Base-by-base conservation (phyloP, 108 stramenopile species). In the Schizochytrium sp. region DNA sequence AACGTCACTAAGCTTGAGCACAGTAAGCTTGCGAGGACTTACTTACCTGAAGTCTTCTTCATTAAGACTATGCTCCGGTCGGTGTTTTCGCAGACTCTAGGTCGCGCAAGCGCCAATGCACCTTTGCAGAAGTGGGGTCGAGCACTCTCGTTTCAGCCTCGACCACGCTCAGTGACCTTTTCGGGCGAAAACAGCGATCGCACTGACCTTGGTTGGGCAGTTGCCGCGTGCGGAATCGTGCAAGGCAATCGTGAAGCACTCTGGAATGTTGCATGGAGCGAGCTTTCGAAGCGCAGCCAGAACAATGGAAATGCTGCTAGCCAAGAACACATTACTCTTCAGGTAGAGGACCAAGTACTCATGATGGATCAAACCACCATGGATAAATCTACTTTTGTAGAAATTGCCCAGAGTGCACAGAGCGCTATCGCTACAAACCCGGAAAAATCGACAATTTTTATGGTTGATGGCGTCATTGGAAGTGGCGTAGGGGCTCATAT, bases 331-430 rank as follows among this genome's bases (percentile, higher is more conserved):
- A 12, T 69, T 5, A 44, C 40, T 7, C 64, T 69, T 7, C 42
- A 69, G 5, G 64, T 44, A 10, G 64, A 7, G 28, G 64, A 69
- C 10, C 40, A 44, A 10, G 64, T 69, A 44, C 64, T 69, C 64
- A 69, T 69, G 64, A 38, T 69, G 42, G 64, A 69, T 15, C 64
- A 69, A 38, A 44, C 40, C 64, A 44, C 42, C 64, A 69, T 69
- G 19, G 64, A 69, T 0, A 69, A 69, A 44, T 12, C 64, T 7
- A 69, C 64, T 7, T 69, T 69, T 69, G 64, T 44, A 44, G 64
- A 69, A 44, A 69, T 69, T 44, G 44, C 44, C 64, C 10, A 2
- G 42, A 69, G 64, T 15, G 64, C 64, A 44, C 64, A 69, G 28
- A 44, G 42, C 8, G 64, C 40, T 44, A 69, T 69, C 28, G 64